phyloP scores from a whole-genome alignment of 1,139 yeast species.

The Taphrina pruni region DNA sequence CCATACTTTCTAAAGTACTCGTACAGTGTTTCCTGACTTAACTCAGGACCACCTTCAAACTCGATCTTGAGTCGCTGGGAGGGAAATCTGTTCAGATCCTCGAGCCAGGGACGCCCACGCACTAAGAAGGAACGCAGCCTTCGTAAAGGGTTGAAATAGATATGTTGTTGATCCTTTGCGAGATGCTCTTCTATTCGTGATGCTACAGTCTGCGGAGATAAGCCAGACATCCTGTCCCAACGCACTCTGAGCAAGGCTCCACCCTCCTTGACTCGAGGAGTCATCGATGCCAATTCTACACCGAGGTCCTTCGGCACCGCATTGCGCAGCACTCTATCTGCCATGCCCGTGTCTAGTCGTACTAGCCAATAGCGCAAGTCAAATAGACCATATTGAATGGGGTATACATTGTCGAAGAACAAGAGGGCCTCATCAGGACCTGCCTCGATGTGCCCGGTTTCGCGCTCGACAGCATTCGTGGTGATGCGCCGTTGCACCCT shows the following conservation, averaged over 20 bases:
- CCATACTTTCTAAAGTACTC: slow-evolving; percentile 82
- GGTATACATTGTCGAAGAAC: slow-evolving; percentile 52
- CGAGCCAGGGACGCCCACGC: slow-evolving; percentile 94
- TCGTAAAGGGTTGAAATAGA: slow-evolving; percentile 53
- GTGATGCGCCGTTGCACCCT: slow-evolving; percentile 15
- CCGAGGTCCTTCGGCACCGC: slow-evolving; percentile 57
- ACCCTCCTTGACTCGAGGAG: slow-evolving; percentile 84
- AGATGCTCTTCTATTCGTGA: slow-evolving; percentile 46
- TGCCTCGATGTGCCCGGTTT: slow-evolving; percentile 38
- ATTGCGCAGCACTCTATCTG: slow-evolving; percentile 46
- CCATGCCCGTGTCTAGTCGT: slow-evolving; percentile 53
- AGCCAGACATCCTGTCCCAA: slow-evolving; percentile 46
- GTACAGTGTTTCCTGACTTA: slow-evolving; percentile 81
- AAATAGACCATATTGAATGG: slow-evolving; percentile 46
- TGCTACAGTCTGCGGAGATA: slow-evolving; percentile 37
- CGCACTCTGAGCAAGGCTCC: slow-evolving; percentile 86
- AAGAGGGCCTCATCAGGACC: slow-evolving; percentile 46
- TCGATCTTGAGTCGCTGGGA: slow-evolving; percentile 65
- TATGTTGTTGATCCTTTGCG: slow-evolving; percentile 45
- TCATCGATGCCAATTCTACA: slow-evolving; percentile 57
- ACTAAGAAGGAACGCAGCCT: slow-evolving; percentile 69
- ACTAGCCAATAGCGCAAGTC: slow-evolving; percentile 52
- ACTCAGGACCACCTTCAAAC: slow-evolving; percentile 73
- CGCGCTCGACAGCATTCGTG: slow-evolving; percentile 36
- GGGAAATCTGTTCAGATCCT: slow-evolving; percentile 76